phyloP scores from a whole-genome alignment of 305 asterid genomes.

The Fraxinus ornus region DNA sequence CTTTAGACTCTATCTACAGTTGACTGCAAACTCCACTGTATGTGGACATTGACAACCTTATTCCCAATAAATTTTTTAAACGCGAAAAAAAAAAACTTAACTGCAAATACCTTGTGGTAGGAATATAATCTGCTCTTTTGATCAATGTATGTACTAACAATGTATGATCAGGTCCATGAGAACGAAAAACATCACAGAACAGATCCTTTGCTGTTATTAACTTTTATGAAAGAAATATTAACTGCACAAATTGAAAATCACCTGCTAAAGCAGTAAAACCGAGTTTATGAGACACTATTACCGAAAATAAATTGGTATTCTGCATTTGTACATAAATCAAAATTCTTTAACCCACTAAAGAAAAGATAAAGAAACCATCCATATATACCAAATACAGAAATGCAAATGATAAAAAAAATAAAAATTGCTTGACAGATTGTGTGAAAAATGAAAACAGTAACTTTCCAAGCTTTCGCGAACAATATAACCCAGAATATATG shows the following conservation, averaged over 20 bases:
- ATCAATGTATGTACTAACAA: neutral
- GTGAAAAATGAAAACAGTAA: neutral
- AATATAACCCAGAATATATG: neutral
- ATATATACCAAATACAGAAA: neutral
- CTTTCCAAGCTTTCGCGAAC: neutral
- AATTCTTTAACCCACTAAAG: neutral
- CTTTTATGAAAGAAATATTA: neutral
- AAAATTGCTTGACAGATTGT: neutral
- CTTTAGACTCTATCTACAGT: neutral
- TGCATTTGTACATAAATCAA: neutral
- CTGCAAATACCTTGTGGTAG: neutral
- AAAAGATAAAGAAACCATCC: neutral
- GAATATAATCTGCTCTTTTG: neutral
- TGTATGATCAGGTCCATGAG: neutral
- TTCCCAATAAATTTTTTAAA: neutral
- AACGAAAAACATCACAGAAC: neutral
- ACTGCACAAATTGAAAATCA: neutral
- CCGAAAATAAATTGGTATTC: neutral
- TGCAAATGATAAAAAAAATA: neutral
- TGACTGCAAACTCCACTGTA: neutral
- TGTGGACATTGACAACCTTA: neutral
- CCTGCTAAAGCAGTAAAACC: neutral
- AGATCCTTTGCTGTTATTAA: neutral
- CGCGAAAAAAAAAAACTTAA: neutral
- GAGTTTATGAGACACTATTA: neutral